Percentiles rank a stretch among this genome's conserved stretches.
Evolutionary conservation across 1,139 yeast species (phyloP).

Genomic region (Lodderomyces theae): DNA sequence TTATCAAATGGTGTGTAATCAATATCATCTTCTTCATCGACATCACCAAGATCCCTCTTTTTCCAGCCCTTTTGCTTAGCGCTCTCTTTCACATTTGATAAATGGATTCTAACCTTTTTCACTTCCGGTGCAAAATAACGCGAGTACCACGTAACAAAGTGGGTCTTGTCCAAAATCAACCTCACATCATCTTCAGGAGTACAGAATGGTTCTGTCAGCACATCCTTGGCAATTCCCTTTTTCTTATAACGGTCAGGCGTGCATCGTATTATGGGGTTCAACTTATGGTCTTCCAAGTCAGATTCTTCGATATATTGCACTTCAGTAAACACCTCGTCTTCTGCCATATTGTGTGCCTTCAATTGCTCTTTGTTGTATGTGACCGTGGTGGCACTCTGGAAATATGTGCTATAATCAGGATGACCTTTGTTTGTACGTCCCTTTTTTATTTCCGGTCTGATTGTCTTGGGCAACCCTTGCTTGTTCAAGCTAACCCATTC

Average conservation of each 20-base stretch:
- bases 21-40: slow-evolving; percentile 2
- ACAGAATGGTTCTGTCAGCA: slow-evolving; percentile 72
- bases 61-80: slow-evolving; percentile 53
- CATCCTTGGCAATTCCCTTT: slow-evolving; percentile 60
- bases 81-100: slow-evolving; percentile 61
- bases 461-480: slow-evolving; percentile 78
- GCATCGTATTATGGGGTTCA: slow-evolving; percentile 81
- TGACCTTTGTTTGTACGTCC: slow-evolving; percentile 63
- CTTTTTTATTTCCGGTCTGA: slow-evolving; percentile 68
- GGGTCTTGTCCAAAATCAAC: slow-evolving; percentile 57
- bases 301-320: slow-evolving; percentile 52
- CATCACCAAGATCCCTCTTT: slow-evolving; percentile 29
- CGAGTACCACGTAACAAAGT: slow-evolving; percentile 81
- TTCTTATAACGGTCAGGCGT: slow-evolving; percentile 71
- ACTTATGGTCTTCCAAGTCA: slow-evolving; percentile 61
- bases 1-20: slow-evolving; percentile 15
- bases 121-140: slow-evolving; percentile 52
- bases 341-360: slow-evolving; percentile 68
- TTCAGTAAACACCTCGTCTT: slow-evolving; percentile 55
- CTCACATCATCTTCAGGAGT: slow-evolving; percentile 63
- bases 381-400: slow-evolving; percentile 65
- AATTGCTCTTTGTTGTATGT: slow-evolving; percentile 55
- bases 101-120: slow-evolving; percentile 61
- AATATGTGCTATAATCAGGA: slow-evolving; percentile 77
- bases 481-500: slow-evolving; percentile 82